Percentiles rank a stretch among this genome's conserved stretches.
phyloP scores from a whole-genome alignment of 352 stramenopile species.

The Phytopythium chamaehyphon region DNA sequence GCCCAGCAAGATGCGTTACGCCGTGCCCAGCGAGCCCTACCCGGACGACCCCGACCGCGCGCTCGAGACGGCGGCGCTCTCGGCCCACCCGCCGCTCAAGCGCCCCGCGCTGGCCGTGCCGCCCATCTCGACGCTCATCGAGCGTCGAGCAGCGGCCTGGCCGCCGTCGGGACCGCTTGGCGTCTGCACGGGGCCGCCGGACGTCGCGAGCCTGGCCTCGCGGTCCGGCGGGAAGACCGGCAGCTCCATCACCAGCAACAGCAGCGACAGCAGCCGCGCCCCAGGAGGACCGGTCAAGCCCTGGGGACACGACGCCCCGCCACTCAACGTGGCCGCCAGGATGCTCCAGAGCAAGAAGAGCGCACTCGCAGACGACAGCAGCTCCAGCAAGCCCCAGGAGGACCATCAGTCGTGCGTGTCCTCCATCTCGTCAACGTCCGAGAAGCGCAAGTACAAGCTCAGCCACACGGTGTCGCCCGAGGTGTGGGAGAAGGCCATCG shows the following conservation, averaged over 20 bases:
- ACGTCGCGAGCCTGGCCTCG: neutral
- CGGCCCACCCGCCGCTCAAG: neutral
- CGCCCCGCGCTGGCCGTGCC: neutral
- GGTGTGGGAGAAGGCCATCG: conserved; percentile 45
- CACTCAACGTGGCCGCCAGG: neutral
- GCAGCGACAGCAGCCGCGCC: neutral
- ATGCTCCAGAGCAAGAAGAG: neutral
- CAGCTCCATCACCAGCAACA: conserved; percentile 2
- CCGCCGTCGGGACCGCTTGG: neutral
- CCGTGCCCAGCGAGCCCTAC: neutral
- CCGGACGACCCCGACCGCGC: neutral
- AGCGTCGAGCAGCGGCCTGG: neutral
- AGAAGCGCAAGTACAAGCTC: conserved; percentile 35
- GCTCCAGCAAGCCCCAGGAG: neutral
- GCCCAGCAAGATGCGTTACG: conserved; percentile 4
- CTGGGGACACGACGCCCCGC: too few species aligned
- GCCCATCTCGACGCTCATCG: neutral
- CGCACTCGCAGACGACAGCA: neutral
- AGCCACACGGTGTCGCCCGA: conserved; percentile 41
- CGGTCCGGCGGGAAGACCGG: neutral
- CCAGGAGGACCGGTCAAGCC: too few species aligned
- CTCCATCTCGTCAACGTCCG: conserved; percentile 1
- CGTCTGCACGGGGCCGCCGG: neutral
- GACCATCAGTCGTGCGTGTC: neutral
- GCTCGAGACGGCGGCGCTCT: neutral